Base-by-base conservation (phyloP, 2,329 filamentous ascomycete species). In the Colletotrichum magnum region DNA sequence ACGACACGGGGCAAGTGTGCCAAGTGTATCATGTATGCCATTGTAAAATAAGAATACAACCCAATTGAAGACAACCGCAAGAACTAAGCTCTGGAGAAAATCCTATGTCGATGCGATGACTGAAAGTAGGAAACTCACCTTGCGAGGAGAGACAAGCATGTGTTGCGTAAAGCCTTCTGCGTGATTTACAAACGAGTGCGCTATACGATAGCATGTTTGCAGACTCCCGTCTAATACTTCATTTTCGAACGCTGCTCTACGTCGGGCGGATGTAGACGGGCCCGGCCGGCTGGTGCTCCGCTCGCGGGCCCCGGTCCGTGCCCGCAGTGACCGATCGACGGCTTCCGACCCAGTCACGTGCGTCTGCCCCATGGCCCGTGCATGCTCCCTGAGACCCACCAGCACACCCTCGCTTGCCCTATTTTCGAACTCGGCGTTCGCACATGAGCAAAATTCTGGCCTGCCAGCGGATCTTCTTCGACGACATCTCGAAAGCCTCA, bases 401-500 rank as follows among this genome's bases (percentile, higher is more conserved):
- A 50, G 59, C 2, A 13, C 10, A 13, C 16, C 12, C 51, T 50
- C 47, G 32, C 21, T 32, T 63, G 69, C 62, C 58, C 69, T 71
- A 66, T 58, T 61, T 45, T 54, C 58, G 26, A 43, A 15, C 18
- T 36, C 47, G 12, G 21, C 47, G 45, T 13, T 12, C 43, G n/a
- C 56, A 58, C 32, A 63, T 47, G 54, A 58, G 24, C 41, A 61
- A 59, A 56, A 64, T 68, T 45, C 52, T 56, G 21, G 12, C 13
- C 2, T 10, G 3, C 7, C 41, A 58, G 28, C 18, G 39, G 45
- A 48, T 47, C 54, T 50, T 24, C 21, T 52, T 24, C 74, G 77
- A 72, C 24, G 10, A 16, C 16, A 32, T 72, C 72, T 70, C 61
- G 93, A 95, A 78, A 93, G 93, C 73, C 71, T 74, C 75, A 77